A percentile compares a stretch with the other conserved stretches of the same genome.
Evolutionary conservation across 805 yeast species (phyloP).

Genomic region (Hermanozyma aechmeae): DNA sequence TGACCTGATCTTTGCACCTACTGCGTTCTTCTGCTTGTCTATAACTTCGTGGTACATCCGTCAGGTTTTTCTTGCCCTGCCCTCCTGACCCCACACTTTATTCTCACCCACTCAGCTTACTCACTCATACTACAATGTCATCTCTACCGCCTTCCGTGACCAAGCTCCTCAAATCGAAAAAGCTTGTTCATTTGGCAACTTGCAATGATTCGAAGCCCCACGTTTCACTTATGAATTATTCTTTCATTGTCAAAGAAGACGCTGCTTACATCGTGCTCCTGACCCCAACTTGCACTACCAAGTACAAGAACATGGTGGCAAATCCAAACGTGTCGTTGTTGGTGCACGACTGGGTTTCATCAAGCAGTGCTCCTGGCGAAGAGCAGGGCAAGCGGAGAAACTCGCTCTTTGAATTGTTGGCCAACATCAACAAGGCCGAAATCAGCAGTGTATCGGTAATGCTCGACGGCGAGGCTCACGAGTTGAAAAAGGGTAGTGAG

Average conservation of each 20-base stretch:
- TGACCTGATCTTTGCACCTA: too few relatives aligned
- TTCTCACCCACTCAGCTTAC: too few relatives aligned
- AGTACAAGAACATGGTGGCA: slow-evolving; percentile 54
- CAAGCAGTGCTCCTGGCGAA: slow-evolving; percentile 26
- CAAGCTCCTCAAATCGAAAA: slow-evolving; percentile 45
- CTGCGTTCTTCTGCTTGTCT: too few relatives aligned
- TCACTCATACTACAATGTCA: slow-evolving; percentile 4
- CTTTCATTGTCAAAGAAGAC: slow-evolving; percentile 40
- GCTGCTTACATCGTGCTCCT: slow-evolving; percentile 57
- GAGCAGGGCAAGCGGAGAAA: slow-evolving; percentile 9
- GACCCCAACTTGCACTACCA: slow-evolving; percentile 62
- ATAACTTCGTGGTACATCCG: too few relatives aligned
- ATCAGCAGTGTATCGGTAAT: slow-evolving; percentile 77
- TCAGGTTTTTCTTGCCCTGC: too few relatives aligned
- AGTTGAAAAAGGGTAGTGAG: slow-evolving; percentile 32
- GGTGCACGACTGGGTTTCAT: slow-evolving; percentile 85
- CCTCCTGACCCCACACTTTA: too few relatives aligned
- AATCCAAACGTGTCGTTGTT: slow-evolving; percentile 78
- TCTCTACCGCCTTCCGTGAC: slow-evolving; percentile 28
- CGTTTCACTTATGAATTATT: slow-evolving; percentile 86
- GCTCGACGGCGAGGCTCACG: slow-evolving; percentile 59
- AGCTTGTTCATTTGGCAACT: slow-evolving; percentile 81
- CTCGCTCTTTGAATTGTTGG: slow-evolving; percentile 44
- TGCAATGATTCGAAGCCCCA: slow-evolving; percentile 68
- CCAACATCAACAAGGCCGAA: slow-evolving; percentile 72